Base-by-base conservation (phyloP, 352 stramenopile genomes). In the Halophytophthora polymorphica region DNA sequence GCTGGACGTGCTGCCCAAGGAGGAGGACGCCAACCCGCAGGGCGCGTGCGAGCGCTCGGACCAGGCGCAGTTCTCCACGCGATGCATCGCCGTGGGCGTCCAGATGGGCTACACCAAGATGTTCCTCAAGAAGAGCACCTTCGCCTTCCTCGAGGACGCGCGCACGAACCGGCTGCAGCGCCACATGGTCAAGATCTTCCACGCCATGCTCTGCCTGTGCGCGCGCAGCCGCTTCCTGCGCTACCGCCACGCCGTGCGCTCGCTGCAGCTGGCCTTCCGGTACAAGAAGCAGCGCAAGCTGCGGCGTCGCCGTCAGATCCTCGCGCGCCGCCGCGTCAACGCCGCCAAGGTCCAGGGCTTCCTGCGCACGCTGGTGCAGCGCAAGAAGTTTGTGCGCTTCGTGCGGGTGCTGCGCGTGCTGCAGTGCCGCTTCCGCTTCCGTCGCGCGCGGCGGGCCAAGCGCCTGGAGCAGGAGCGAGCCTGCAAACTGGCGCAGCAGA, bases 31-130 rank as follows among this genome's bases (percentile, higher is more conserved):
- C 0, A 89, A 95, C 38, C 89, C 89, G 1, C 76, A 88, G 38
- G 75, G 72, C n/a, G 64, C 77, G 2, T 86, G 80, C 18, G 78
- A 92, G 48, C 64, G 77, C 56, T 84, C 76, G 15, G 73, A 90
- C 21, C 76, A 90, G 56, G 69, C 67, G 6, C 69, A 88, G 31
- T 91, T 91, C 36, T 58, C 71, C 2, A 75, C 65, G 6, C 64
- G 69, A 34, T 93, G 78, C 28, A 68, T 88, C n/a, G 33, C 61
- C 0, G 77, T 78, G 15, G 80, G 80, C 11, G 54, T 90, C 56
- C 95, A 98, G 62, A 96, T 98, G 67, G 96, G 96, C 21, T 86
- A 88, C 45, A 91, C 93, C 2, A 98, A 98, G 66, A 95, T 98
- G 51, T 98, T 98, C 61, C 60, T 98, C 36, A 96, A 96, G 44